phyloP scores from a whole-genome alignment of 208 protist genomes.

The Trypanosoma avium region DNA sequence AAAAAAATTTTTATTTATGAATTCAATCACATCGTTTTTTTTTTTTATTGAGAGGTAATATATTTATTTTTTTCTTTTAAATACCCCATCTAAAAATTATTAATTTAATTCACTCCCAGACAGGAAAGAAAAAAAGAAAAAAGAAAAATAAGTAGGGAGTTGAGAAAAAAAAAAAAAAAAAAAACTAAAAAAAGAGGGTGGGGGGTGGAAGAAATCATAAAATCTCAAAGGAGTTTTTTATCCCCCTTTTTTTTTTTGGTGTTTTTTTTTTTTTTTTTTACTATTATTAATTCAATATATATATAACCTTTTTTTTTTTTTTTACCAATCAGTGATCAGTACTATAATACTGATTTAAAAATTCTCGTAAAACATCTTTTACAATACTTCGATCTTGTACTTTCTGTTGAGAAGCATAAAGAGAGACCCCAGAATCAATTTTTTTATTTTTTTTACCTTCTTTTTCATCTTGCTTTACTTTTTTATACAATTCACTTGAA shows the following conservation, averaged over 20 bases:
- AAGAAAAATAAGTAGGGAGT: neutral
- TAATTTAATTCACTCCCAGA: no score
- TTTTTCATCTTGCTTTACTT: constrained; percentile 33
- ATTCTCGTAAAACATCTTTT: constrained; percentile 81
- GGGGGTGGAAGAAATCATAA: neutral
- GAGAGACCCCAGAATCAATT: constrained; percentile 53
- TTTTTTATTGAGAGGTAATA: no score
- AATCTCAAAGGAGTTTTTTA: neutral
- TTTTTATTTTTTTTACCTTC: constrained; percentile 38
- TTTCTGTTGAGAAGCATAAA: constrained; percentile 93
- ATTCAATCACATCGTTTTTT: no score
- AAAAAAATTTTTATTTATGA: no score
- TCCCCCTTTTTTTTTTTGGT: neutral
- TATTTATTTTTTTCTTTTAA: no score
- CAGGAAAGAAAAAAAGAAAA: neutral
- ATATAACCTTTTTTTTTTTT: no score
- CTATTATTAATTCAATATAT: constrained; percentile 2
- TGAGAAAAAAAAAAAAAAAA: neutral
- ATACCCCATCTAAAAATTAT: no score
- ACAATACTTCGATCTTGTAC: constrained; percentile 92
- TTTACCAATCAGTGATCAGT: constrained; percentile 20
- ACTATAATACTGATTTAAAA: constrained; percentile 83
- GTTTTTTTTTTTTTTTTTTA: neutral
- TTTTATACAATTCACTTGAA: constrained; percentile 37
- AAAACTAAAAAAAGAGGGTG: neutral